Percentiles rank a stretch among this genome's conserved stretches.
These are phyloP conservation scores for Meira miltonrushii DNA, from an alignment of 1,284 basidiomycete genomes.

Conservation along the genomic window DNA sequence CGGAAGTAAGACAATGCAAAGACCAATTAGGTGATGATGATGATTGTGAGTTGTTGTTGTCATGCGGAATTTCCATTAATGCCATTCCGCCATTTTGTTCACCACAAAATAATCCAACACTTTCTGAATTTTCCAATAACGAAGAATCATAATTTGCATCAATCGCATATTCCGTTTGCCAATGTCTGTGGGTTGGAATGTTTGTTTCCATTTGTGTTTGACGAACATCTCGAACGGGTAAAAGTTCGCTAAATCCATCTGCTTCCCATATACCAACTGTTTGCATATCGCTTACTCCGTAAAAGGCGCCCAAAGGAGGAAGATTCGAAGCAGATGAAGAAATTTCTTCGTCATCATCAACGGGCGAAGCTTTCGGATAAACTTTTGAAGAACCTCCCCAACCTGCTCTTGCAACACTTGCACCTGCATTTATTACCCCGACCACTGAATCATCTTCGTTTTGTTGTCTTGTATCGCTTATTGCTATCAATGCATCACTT, in stretches of 20 bases:
- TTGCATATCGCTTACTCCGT: constrained; percentile 50
- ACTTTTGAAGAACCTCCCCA: constrained; percentile 21
- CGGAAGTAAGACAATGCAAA: constrained; percentile 18
- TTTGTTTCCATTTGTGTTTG: background rate
- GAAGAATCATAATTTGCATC: constrained; percentile 18
- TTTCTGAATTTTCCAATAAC: background rate
- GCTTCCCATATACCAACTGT: constrained; percentile 43
- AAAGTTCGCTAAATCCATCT: constrained; percentile 30
- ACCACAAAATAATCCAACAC: constrained; percentile 15
- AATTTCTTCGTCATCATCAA: constrained; percentile 1
- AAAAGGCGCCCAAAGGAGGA: constrained; percentile 32
- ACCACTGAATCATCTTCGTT: constrained; percentile 50
- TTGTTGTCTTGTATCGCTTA: constrained; percentile 33
- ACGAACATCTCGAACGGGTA: constrained; percentile 12
- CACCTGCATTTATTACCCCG: constrained; percentile 43
- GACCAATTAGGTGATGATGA: background rate
- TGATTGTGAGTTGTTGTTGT: background rate
- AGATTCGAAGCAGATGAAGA: background rate
- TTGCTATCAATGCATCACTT: constrained; percentile 45
- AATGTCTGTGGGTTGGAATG: constrained; percentile 14
- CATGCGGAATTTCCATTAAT: constrained; percentile 7
- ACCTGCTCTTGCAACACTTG: constrained; percentile 39
- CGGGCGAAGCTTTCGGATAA: background rate
- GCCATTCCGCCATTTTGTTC: constrained; percentile 12
- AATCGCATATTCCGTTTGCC: constrained; percentile 47